Base-by-base conservation (phyloP, 2,329 filamentous ascomycete genomes). In the Polytolypa hystricis region DNA sequence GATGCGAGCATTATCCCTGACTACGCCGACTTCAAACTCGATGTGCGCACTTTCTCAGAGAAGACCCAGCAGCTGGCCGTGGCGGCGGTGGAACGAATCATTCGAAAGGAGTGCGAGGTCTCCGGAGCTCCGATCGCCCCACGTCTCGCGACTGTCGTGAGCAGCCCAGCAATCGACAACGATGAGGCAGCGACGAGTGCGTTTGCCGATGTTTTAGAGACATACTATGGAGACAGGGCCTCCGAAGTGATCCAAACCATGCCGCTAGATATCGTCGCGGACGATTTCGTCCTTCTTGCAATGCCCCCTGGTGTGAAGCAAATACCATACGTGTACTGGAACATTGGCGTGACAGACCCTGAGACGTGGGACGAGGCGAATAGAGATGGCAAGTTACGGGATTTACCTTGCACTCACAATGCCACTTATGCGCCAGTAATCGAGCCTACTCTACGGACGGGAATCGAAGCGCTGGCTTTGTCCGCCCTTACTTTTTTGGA, bases 1-100 rank as follows among this genome's bases (percentile, higher is more conserved):
- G 66, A 70, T 1, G 73, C 76, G 50, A 79, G 78, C 46, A 66
- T 79, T 38, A 77, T 79, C 36, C 61, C 70, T 0, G 70, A 71
- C 36, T 51, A 62, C 10, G 74, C 73, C 0, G 60, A 67, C 33
- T 57, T 79, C 4, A 69, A 69, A 9, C 51, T 79, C 26, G 69
- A 78, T 47, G 64, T 76, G 4, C 62, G 74, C 17, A 62, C 67
- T 15, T 62, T 65, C 3, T 60, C 59, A 7, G 48, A 60, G 1
- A 54, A 60, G 17, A 70, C 65, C 2, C 62, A 73, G 5, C 52
- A 65, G 4, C 57, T 60, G 35, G 61, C 75, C 1, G 48, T 74
- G 2, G 51, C 52, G 4, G 60, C 61, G 14, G 61, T 78, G 9
- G 51, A 60, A 30, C 62, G 72, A 3, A 74, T 79, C 41, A 62